Base-by-base conservation (phyloP, 1,284 basidiomycete genomes). In the Apiotrichum veenhuisii region DNA sequence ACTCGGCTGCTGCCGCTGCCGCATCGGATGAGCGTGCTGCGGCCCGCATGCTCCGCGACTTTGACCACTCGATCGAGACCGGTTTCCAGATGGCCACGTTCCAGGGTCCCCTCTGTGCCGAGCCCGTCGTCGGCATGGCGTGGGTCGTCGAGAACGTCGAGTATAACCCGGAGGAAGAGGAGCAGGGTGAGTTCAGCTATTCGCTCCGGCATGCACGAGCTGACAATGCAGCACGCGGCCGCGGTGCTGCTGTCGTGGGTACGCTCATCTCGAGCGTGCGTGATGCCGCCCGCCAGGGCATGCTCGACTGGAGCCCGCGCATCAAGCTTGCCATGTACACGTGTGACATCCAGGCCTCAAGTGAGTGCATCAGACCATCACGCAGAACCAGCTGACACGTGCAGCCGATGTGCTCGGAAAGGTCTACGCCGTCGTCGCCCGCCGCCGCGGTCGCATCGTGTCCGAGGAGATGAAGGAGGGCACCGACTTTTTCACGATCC, bases 401-500 rank as follows among this genome's bases (percentile, higher is more conserved):
- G 5, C 65, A 95, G 91, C 92, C 68, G 96, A 98, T 63, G 96
- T 98, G 0, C 83, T 98, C 42, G 96, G 96, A 9, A 98, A 97
- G 74, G 93, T 98, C 0, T 98, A 98, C 68, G 95, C 86, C 3
- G 96, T 98, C 17, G 88, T 98, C 1, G 87, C 94, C 0, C 86
- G 87, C 70, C 84, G 96, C 57, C 83, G 92, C 53, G 96, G 96
- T 1, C 83, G 89, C 52, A 95, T 99, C 63, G 84, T 95, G 10
- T 88, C 90, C 10, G 96, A 98, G 74, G 96, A 98, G 76, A 97
- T 98, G 91, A 97, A 95, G 74, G 94, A 98, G 72, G 94, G 96
- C 0, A 98, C 94, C 0, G 83, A 87, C 0, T 96, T 97, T 77
- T 98, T 98, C 78, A 93, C 87, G 7, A 87, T 98, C 33, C 85